Conservation (phyloP, 345 rosid genomes). For the Eucalyptus grandis region DNA sequence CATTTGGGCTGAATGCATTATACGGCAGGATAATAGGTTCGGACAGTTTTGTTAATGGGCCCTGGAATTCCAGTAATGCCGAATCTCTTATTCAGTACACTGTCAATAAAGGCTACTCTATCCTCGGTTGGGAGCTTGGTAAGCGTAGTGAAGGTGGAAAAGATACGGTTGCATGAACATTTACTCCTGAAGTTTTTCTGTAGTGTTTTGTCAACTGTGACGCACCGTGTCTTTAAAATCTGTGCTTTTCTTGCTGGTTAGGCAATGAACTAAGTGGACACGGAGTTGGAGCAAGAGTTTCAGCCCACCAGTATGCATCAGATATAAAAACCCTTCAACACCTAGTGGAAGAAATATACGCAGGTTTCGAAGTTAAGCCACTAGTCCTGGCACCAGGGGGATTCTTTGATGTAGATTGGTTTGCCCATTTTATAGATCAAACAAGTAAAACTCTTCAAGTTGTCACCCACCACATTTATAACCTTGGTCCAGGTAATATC, state of each 20-base stretch:
- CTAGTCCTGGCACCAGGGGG: conserved; percentile 40
- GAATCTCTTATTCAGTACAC: conserved; percentile 22
- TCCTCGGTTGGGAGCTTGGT: conserved; percentile 49
- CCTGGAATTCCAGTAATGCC: conserved; percentile 35
- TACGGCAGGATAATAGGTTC: conserved; percentile 10
- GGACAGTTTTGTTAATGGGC: conserved; percentile 10
- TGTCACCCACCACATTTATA: conserved; percentile 53
- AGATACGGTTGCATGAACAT: background rate
- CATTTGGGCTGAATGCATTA: conserved; percentile 35
- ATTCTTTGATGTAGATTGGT: conserved; percentile 31
- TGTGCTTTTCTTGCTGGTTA: background rate
- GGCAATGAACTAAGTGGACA: conserved; percentile 43
- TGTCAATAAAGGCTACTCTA: conserved; percentile 18
- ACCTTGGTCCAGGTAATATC: conserved; percentile 41
- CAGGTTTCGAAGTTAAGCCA: conserved; percentile 23
- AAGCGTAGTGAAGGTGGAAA: background rate
- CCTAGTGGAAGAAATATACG: conserved; percentile 5
- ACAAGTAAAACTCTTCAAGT: conserved; percentile 25
- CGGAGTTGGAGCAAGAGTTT: conserved; percentile 24
- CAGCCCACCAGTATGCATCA: conserved; percentile 31
- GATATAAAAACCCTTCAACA: conserved; percentile 10
- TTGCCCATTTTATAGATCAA: conserved; percentile 12
- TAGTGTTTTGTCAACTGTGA: background rate
- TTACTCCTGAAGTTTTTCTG: background rate
- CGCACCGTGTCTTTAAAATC: background rate